Evolutionary conservation across 2,329 filamentous ascomycete species (phyloP), one percentile per base, ranked within the genome.

Genomic region (Colletotrichum sp.): DNA sequence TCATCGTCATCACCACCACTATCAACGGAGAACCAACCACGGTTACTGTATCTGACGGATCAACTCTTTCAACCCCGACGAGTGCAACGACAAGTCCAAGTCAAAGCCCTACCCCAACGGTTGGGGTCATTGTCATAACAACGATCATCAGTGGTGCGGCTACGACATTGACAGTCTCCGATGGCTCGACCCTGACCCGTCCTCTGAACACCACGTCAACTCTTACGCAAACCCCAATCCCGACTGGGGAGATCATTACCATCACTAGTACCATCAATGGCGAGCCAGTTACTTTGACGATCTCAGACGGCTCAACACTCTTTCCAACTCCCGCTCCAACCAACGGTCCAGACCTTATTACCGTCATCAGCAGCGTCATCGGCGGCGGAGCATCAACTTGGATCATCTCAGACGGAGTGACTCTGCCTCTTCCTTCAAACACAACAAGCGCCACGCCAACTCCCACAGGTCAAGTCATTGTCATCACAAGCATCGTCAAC

Each of bases 401-500:
- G 62, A 62, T 62, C 1, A 6, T 75, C 8, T 52, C 64, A 8
- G 34, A 30, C 3, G 72, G 72, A 3, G 65, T 69, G 6, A 72
- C 68, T 15, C 3, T 72, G 8, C n/a, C 65, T 26, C 4, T 6
- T 1, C 21, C 66, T 69, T 26, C 52, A 8, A 60, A 32, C 9
- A 39, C 44, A 24, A 26, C 66, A 7, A 60, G 21, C 13, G 18
- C 52, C 24, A 39, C 52, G 2, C 24, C 66, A 8, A 60, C 66
- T 7, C 10, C 30, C 2, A 24, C 52, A 1, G 32, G n/a, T 4
- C 30, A 18, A 21, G 15, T 55, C n/a, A 67, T 55, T 10, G n/a
- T 72, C 8, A 12, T 68, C 16, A 75, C 72, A 15, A 72, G 72
- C 12, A 30, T 66, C 6, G 15, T 75, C 6, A 63, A 44, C 30